Evolutionary conservation across 768 basidiomycete species (phyloP), one percentile per base, ranked within the genome.

Genomic region (Tricholoma hemisulphureum): DNA sequence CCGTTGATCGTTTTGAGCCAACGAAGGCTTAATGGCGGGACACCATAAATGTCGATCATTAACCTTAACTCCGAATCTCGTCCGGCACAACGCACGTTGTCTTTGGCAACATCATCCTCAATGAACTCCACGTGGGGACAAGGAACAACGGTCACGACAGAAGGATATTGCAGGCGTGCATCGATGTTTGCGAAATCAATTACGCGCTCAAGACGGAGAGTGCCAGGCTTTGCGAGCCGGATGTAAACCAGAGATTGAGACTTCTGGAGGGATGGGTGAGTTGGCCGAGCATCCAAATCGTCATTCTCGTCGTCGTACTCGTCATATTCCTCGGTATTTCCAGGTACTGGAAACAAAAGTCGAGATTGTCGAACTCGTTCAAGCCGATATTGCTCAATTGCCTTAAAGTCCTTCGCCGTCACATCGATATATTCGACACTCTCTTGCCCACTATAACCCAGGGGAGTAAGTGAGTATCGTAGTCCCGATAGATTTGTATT

Each of bases 111-210:
- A 37, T 72, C 66, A 56, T 80, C 74, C 51, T 79, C 72, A 24
- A 80, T 71, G 65, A 94, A 95, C 62, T 82, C 81, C 4, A 87
- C 92, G 4, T 75, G 78, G 6, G 95, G 95, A 67, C 95, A 97
- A 18, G 93, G 90, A 11, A 87, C 91, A 43, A 96, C 76, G 0
- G 83, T 80, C 29, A 93, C 80, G 58, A 88, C 83, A 13, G 79
- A 78, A 43, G 85, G 76, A 54, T 80, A 78, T 55, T 81, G 71
- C n/a, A 95, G 73, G 24, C 91, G 86, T 34, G 93, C 91, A 41
- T 88, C 86, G 41, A 85, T 83, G 39, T 84, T 82, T 2, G 85
- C 83, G 11, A 79, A 71, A 67, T 95, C 94, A 18, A 84, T 67
- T 13, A 94, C 86, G 43, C 83, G 82, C 59, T 90, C 88, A 14